Conservation (phyloP, 179 eudicot species). For the Amaranthus tricolor region DNA sequence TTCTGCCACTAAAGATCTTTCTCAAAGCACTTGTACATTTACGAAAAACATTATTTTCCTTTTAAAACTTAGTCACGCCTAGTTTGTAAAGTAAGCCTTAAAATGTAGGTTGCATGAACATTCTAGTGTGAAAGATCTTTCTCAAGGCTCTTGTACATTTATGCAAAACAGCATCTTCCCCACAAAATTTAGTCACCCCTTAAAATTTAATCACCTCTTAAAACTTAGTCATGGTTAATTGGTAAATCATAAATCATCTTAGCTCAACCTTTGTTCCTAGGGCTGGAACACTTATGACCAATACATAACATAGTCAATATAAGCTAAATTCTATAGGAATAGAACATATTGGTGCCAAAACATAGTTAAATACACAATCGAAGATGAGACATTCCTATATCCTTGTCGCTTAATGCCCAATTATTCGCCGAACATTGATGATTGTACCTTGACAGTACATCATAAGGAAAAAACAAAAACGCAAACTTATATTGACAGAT, state of each 20-base stretch:
- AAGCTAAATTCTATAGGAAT: background rate
- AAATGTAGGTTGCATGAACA: too few species aligned
- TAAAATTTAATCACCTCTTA: too few species aligned
- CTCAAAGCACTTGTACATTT: background rate
- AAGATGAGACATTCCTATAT: background rate
- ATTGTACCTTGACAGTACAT: background rate
- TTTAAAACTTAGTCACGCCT: background rate
- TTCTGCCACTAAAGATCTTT: too few species aligned
- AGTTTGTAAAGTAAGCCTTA: too few species aligned
- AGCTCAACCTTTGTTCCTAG: background rate
- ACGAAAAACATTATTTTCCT: too few species aligned
- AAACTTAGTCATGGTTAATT: too few species aligned
- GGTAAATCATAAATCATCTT: too few species aligned
- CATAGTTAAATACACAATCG: background rate
- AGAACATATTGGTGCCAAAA: too few species aligned
- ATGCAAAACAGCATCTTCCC: too few species aligned
- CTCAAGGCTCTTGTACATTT: too few species aligned
- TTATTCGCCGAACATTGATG: background rate
- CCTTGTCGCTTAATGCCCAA: background rate
- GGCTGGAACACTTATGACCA: background rate
- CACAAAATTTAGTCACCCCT: too few species aligned
- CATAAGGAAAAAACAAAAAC: conserved; percentile 10
- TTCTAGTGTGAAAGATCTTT: too few species aligned
- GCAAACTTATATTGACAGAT: background rate
- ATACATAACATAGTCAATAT: background rate